Conservation (phyloP, 768 basidiomycete species). For the Lentinula edodes region DNA sequence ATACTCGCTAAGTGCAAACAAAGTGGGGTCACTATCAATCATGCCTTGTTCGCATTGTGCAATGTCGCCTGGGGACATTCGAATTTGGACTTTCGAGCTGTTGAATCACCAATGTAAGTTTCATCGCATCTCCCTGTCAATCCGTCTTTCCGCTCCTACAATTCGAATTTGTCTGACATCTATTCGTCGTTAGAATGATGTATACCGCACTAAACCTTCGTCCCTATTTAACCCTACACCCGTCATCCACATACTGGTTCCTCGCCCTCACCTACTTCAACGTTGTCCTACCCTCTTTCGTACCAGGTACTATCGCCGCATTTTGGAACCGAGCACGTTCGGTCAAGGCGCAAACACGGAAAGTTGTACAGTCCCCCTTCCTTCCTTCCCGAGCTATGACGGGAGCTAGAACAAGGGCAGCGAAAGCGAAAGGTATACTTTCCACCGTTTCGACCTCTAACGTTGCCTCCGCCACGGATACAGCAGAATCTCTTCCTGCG, state of each 20-base stretch:
- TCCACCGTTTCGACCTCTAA: background rate
- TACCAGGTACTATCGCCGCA: constrained; percentile 25
- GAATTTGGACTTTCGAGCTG: constrained; percentile 15
- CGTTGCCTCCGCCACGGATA: constrained; percentile 35
- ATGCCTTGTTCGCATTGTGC: constrained; percentile 53
- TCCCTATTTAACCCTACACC: constrained; percentile 32
- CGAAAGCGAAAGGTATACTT: constrained; percentile 15
- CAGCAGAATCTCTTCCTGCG: background rate
- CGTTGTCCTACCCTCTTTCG: constrained; percentile 57
- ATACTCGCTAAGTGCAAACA: constrained; percentile 56
- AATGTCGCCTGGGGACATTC: constrained; percentile 50
- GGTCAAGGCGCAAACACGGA: constrained; percentile 47
- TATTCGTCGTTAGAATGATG: constrained; percentile 38
- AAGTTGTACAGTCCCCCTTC: constrained; percentile 44
- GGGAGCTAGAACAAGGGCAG: constrained; percentile 45
- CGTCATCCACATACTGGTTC: constrained; percentile 50
- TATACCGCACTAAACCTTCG: constrained; percentile 68
- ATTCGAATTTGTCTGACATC: too few species aligned
- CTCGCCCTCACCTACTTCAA: constrained; percentile 61
- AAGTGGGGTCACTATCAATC: constrained; percentile 55
- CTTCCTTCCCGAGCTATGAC: constrained; percentile 42
- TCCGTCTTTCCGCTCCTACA: background rate
- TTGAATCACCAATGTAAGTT: constrained; percentile 18
- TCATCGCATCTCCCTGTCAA: background rate
- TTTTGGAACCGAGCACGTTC: constrained; percentile 57